These are phyloP conservation scores for Didymella arachidicola DNA, from an alignment of 2,329 filamentous ascomycete genomes.

Conservation along the genomic window DNA sequence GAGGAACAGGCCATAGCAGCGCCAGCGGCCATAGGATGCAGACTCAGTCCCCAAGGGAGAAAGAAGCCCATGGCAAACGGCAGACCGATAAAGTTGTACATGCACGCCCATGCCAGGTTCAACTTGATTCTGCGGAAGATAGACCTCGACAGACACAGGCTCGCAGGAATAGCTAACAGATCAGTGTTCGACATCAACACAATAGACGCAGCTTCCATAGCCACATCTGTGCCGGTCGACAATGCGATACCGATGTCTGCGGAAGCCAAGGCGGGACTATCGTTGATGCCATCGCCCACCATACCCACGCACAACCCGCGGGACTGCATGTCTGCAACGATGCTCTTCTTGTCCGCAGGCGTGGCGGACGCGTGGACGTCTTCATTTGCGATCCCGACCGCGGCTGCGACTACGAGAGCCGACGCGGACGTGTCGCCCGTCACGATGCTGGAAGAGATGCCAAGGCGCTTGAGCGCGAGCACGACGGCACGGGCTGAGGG, in stretches of 20 bases:
- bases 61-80: conserved; percentile 98
- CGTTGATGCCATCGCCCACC: conserved; percentile 97
- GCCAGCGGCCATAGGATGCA: conserved; percentile 94
- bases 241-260: conserved; percentile 94
- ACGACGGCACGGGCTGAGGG: conserved; percentile 82
- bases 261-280: conserved; percentile 91
- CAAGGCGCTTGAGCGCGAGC: conserved; percentile 81
- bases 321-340: conserved; percentile 78
- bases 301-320: conserved; percentile 83
- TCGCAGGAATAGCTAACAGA: conserved; percentile 89
- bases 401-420: conserved; percentile 80
- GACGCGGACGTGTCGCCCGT: conserved; percentile 90
- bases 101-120: conserved; percentile 90
- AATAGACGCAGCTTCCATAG: conserved; percentile 95
- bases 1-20: conserved; percentile 92
- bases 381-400: conserved; percentile 78
- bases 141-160: conserved; percentile 78
- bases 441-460: conserved; percentile 87
- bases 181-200: conserved; percentile 94
- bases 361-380: conserved; percentile 87
- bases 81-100: conserved; percentile 90
- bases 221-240: conserved; percentile 90
- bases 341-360: conserved; percentile 88
- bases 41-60: conserved; percentile 82
- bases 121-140: conserved; percentile 95